Base-by-base conservation (phyloP, 2,329 filamentous ascomycete species). In the Sarocladium kiliense region DNA sequence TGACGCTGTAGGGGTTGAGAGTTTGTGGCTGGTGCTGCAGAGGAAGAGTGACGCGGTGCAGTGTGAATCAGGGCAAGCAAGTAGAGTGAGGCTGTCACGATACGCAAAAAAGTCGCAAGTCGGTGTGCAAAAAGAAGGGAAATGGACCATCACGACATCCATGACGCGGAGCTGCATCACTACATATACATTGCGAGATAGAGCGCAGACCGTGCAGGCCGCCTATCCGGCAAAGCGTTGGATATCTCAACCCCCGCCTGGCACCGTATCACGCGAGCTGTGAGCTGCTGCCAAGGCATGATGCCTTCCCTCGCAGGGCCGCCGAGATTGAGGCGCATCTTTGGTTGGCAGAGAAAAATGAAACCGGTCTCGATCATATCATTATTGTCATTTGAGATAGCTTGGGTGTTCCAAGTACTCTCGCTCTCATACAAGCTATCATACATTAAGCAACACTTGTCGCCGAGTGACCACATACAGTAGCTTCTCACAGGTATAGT, bases 361-460 rank as follows among this genome's bases (percentile, higher is more conserved):
- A n/a, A n/a, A n/a, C n/a, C n/a, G n/a, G n/a, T n/a, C n/a, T n/a
- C n/a, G n/a, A n/a, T n/a, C n/a, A n/a, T n/a, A n/a, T n/a, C n/a
- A n/a, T n/a, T n/a, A n/a, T n/a, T n/a, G n/a, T n/a, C n/a, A n/a
- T n/a, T n/a, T n/a, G n/a, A n/a, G n/a, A n/a, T n/a, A n/a, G n/a
- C n/a, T n/a, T n/a, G n/a, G n/a, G n/a, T n/a, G n/a, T n/a, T n/a
- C n/a, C n/a, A n/a, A n/a, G n/a, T n/a, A n/a, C n/a, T n/a, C n/a
- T n/a, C n/a, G n/a, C n/a, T n/a, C n/a, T n/a, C 39, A 44, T 21
- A n/a, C 39, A 27, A 47, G 21, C 44, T 47, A 18, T 3, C 7
- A 30, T 47, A 47, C 21, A 47, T n/a, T 26, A 34, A 23, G 47
- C 47, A 51, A 51, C 47, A 51, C 47, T 51, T 36, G 47, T 51